Evolutionary conservation across 495 filamentous ascomycete species (phyloP), one percentile per base, ranked within the genome.

Genomic region (Penicillium dipodomyicola): DNA sequence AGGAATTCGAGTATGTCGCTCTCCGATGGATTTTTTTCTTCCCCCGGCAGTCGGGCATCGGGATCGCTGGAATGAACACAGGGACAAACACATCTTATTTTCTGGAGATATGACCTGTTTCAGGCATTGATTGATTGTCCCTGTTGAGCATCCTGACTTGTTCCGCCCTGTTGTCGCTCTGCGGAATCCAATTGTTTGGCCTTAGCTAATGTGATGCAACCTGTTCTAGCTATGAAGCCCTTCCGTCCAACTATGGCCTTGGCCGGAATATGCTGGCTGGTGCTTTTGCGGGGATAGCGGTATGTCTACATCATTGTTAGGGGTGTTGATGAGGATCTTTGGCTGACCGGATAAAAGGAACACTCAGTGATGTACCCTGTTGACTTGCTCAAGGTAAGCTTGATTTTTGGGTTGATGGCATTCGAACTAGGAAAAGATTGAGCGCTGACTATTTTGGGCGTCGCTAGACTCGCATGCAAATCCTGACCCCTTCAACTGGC

Each of bases 291-390:
- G 94, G 94, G 52, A 96, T 99, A 66, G 92, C 92, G 72, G 94
- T 97, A 86, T 65, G 72, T 63, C 46, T 35, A 33, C 43, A 6
- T 23, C 27, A 37, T 30, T 37, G 19, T 44, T 56, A 33, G 53
- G 9, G 9, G 20, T 20, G 32, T 22, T 32, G 2, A 25, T 11
- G 25, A 54, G 42, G 51, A 43, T 32, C 45, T 50, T 48, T 35
- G 35, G 49, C 70, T 54, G 41, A 54, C 51, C 46, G 39, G 33
- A 57, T 52, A 41, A 48, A 54, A 81, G 82, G 88, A 93, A 74
- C 91, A 93, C 72, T 93, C 92, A 49, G 91, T 95, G 59, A 96
- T 99, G 94, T 99, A 99, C 64, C 94, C 94, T 9, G 88, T 99
- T 60, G 94, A 99, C 76, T 84, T 96, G 59, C 86, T 99, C 56